Evolutionary conservation across 169 alveolate genomes (phyloP).

Genomic region (Haemoproteus tartakovskyi): DNA sequence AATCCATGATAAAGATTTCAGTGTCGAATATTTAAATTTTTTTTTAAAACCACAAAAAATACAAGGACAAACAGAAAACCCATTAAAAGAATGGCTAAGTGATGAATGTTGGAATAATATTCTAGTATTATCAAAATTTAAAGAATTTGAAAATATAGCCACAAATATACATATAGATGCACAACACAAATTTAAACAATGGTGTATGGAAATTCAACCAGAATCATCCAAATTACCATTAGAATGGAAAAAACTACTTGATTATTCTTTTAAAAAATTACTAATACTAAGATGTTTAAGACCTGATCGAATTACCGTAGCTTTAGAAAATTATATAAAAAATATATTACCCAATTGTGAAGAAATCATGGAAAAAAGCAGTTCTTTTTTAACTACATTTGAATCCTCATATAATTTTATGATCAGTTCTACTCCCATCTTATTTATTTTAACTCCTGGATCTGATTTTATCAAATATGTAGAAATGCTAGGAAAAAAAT

Average conservation of each 20-base stretch:
- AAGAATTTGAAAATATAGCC: slow-evolving; percentile 91
- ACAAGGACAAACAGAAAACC: slow-evolving; percentile 88
- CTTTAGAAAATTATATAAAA: slow-evolving; percentile 89
- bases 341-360: slow-evolving; percentile 91
- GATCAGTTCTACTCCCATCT: slow-evolving; percentile 91
- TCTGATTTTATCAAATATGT: slow-evolving; percentile 93
- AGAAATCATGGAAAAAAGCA: slow-evolving; percentile 88
- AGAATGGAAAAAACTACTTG: slow-evolving; percentile 93
- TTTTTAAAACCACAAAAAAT: slow-evolving; percentile 85
- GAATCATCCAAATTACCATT: slow-evolving; percentile 93
- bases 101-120: slow-evolving; percentile 86
- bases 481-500: slow-evolving; percentile 84
- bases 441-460: slow-evolving; percentile 94
- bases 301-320: slow-evolving; percentile 93
- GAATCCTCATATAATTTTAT: slow-evolving; percentile 86
- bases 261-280: slow-evolving; percentile 92
- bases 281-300: slow-evolving; percentile 91
- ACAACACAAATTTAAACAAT: slow-evolving; percentile 92
- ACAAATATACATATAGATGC: slow-evolving; percentile 93
- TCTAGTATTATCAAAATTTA: slow-evolving; percentile 84
- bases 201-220: slow-evolving; percentile 94
- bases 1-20: slow-evolving; percentile 84
- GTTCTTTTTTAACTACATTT: slow-evolving; percentile 86
- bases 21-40: slow-evolving; percentile 85
- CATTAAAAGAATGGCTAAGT: slow-evolving; percentile 92